Conservation (phyloP, 2,329 filamentous ascomycete species). For the Clarireedia hainanense region DNA sequence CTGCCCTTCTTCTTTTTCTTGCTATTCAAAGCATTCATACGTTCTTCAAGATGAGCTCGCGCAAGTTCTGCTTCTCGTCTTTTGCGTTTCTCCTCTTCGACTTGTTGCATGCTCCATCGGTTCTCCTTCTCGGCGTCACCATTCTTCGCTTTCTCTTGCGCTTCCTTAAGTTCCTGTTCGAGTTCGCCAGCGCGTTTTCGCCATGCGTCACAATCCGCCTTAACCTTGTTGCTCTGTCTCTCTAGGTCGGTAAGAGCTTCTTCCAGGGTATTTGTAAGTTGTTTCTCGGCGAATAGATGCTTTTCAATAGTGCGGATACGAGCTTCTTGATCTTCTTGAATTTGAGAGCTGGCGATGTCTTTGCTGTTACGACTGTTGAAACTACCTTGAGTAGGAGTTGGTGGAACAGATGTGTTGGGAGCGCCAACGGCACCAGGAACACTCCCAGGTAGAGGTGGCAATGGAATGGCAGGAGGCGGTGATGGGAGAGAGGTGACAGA, state of each 20-base stretch:
- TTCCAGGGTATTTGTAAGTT: conserved; percentile 89
- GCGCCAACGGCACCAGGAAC: conserved; percentile 37
- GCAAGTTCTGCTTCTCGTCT: conserved; percentile 84
- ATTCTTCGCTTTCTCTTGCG: conserved; percentile 37
- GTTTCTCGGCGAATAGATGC: conserved; percentile 90
- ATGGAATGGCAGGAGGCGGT: conserved; percentile 89
- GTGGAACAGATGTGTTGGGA: conserved; percentile 35
- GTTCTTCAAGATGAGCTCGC: conserved; percentile 80
- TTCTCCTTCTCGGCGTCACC: conserved; percentile 31
- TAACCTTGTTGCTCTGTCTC: conserved; percentile 83
- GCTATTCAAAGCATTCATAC: conserved; percentile 83
- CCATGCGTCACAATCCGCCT: conserved; percentile 83
- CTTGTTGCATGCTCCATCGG: conserved; percentile 71
- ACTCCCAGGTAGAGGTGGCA: conserved; percentile 74
- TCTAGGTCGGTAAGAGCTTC: conserved; percentile 94
- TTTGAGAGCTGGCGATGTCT: conserved; percentile 65
- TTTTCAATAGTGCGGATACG: conserved; percentile 95
- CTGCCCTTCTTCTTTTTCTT: conserved; percentile 74
- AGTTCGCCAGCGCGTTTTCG: conserved; percentile 69
- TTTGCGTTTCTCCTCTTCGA: conserved; percentile 95
- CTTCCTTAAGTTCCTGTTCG: conserved; percentile 41
- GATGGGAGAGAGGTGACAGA: conserved; percentile 82
- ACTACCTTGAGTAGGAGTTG: conserved; percentile 43
- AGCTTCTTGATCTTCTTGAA: conserved; percentile 90
- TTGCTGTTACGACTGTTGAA: conserved; percentile 62